These are phyloP conservation scores for Mucor racemosus DNA, from an alignment of 371 early-diverging fungal genomes.

Conservation along the genomic window DNA sequence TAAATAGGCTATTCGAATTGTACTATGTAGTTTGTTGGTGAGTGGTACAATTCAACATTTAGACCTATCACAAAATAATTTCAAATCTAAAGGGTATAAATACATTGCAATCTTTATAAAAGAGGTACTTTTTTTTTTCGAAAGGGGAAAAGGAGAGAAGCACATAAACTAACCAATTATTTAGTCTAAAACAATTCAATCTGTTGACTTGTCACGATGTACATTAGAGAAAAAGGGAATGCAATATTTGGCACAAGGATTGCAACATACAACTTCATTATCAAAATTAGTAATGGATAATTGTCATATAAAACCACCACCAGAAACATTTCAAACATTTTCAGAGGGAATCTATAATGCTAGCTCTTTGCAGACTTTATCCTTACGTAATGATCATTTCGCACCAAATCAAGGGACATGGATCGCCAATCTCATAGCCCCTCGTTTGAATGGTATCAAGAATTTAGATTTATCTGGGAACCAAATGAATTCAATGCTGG, in stretches of 20 bases:
- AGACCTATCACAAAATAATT: constrained; percentile 36
- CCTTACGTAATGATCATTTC: constrained; percentile 58
- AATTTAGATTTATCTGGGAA: constrained; percentile 63
- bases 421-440: constrained; percentile 47
- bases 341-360: constrained; percentile 61
- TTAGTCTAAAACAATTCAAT: constrained; percentile 46
- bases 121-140: constrained; percentile 29
- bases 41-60: constrained; percentile 37
- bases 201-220: constrained; percentile 40
- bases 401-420: constrained; percentile 28
- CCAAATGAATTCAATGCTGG: constrained; percentile 52
- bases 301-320: constrained; percentile 56
- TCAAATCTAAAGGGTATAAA: constrained; percentile 49
- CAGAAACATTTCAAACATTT: constrained; percentile 39
- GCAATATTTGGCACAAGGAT: constrained; percentile 62
- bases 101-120: constrained; percentile 53
- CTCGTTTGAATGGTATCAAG: constrained; percentile 55
- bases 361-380: constrained; percentile 47
- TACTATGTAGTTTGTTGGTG: constrained; percentile 46
- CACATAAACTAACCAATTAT: not conserved
- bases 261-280: constrained; percentile 49
- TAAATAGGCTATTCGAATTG: constrained; percentile 39
- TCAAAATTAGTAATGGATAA: constrained; percentile 61
- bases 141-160: not conserved
- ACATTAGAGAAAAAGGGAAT: constrained; percentile 58